Evolutionary conservation across 768 basidiomycete genomes (phyloP).

Genomic region (Amanita jacksonii): DNA sequence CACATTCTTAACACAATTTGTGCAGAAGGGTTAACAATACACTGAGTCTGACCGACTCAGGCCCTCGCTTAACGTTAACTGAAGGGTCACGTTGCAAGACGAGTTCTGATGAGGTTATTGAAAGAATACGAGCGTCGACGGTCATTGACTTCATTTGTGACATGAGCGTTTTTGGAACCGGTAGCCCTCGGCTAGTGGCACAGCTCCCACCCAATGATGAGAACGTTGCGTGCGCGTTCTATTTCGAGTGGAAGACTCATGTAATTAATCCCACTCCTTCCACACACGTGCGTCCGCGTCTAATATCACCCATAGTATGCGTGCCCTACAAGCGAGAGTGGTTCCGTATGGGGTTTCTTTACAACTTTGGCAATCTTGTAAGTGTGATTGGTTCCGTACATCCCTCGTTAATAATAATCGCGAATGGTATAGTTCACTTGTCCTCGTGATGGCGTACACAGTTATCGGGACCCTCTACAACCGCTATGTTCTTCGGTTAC

Average conservation of each 20-base stretch:
- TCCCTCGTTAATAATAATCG: neutral
- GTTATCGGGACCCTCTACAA: conserved; percentile 69
- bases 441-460: conserved; percentile 55
- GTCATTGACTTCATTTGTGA: conserved; percentile 76
- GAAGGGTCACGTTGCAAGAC: conserved; percentile 57
- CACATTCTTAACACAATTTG: neutral
- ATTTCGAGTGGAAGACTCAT: conserved; percentile 78
- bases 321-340: conserved; percentile 57
- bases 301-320: conserved; percentile 39
- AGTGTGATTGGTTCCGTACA: conserved; percentile 17
- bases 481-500: conserved; percentile 60
- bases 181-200: conserved; percentile 46
- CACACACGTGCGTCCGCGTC: neutral
- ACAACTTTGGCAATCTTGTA: conserved; percentile 51
- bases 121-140: conserved; percentile 45
- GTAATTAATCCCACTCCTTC: conserved; percentile 31
- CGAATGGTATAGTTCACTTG: conserved; percentile 33
- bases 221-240: conserved; percentile 62
- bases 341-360: conserved; percentile 41
- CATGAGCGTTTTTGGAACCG: conserved; percentile 44
- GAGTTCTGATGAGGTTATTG: conserved; percentile 23
- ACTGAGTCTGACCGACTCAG: conserved; percentile 39
- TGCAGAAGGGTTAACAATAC: conserved; percentile 56
- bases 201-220: conserved; percentile 60
- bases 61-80: conserved; percentile 47